phyloP scores from a whole-genome alignment of 371 early-diverging fungal species.

The Scutellospora calospora region DNA sequence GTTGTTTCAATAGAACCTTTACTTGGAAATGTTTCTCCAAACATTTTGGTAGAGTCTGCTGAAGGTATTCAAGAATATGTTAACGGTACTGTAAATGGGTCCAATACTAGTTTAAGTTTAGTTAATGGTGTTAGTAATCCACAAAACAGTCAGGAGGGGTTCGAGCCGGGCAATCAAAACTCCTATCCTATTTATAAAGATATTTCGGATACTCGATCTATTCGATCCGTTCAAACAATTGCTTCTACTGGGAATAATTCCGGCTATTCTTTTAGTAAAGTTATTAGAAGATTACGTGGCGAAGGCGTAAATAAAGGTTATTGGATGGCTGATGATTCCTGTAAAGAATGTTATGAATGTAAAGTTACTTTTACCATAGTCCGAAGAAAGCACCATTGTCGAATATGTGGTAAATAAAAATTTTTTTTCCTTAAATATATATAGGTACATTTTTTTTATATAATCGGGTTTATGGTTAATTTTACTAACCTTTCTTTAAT shows the following conservation, averaged over 20 bases:
- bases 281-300: constrained; percentile 65
- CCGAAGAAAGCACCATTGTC: constrained; percentile 84
- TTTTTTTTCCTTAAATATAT: neutral
- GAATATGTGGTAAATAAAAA: constrained; percentile 73
- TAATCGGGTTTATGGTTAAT: neutral
- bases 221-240: constrained; percentile 63
- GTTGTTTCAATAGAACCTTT: constrained; percentile 52
- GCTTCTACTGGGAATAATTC: constrained; percentile 58
- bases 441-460: neutral
- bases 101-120: neutral
- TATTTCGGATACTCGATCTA: constrained; percentile 63
- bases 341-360: constrained; percentile 83
- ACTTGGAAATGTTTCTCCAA: constrained; percentile 47
- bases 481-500: neutral
- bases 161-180: too few relatives aligned
- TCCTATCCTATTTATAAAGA: constrained; percentile 40
- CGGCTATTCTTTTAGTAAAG: constrained; percentile 61
- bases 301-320: constrained; percentile 72
- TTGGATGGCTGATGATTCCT: constrained; percentile 86
- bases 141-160: neutral
- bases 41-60: constrained; percentile 2
- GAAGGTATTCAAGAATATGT: constrained; percentile 16
- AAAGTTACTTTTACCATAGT: constrained; percentile 69
- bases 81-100: neutral
- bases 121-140: neutral